A percentile compares a stretch with the other conserved stretches of the same genome.
Conservation (phyloP, 768 basidiomycete species). For the Lactarius hengduanensis region DNA sequence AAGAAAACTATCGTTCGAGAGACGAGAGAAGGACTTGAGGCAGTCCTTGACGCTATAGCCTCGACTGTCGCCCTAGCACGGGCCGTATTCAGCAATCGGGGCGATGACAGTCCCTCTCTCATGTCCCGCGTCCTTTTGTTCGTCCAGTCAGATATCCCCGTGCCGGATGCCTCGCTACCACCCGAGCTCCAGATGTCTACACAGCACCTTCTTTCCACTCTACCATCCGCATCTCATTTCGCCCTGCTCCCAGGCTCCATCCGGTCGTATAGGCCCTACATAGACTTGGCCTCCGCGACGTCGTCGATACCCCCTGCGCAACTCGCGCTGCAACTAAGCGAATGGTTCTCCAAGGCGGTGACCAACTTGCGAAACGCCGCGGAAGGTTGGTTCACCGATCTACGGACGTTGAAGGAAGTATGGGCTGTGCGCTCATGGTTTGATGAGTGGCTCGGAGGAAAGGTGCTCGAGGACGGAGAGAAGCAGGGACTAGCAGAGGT, state of each 20-base stretch:
- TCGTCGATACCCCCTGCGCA: constrained; percentile 46
- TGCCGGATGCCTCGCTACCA: constrained; percentile 38
- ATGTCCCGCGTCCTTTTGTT: constrained; percentile 55
- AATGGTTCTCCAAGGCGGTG: constrained; percentile 63
- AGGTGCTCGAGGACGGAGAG: constrained; percentile 51
- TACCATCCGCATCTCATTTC: constrained; percentile 85
- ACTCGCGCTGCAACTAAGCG: constrained; percentile 48
- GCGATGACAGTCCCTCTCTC: constrained; percentile 42
- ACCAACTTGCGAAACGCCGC: constrained; percentile 46
- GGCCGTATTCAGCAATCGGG: constrained; percentile 50
- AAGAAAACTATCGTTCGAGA: constrained; percentile 45
- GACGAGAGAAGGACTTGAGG: constrained; percentile 53
- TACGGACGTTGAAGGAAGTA: constrained; percentile 62
- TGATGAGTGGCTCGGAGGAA: constrained; percentile 44
- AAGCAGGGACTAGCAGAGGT: constrained; percentile 41
- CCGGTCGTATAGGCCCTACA: constrained; percentile 79
- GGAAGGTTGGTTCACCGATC: constrained; percentile 55
- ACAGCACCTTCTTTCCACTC: constrained; percentile 57
- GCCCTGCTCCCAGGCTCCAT: constrained; percentile 70
- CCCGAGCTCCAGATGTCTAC: constrained; percentile 63
- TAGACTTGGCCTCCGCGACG: constrained; percentile 64
- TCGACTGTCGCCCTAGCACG: constrained; percentile 59
- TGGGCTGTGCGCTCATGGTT: constrained; percentile 66
- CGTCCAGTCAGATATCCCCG: constrained; percentile 54
- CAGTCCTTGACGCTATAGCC: constrained; percentile 53